Conservation (phyloP, 2,329 filamentous ascomycete species). For the Trichoderma sp. region DNA sequence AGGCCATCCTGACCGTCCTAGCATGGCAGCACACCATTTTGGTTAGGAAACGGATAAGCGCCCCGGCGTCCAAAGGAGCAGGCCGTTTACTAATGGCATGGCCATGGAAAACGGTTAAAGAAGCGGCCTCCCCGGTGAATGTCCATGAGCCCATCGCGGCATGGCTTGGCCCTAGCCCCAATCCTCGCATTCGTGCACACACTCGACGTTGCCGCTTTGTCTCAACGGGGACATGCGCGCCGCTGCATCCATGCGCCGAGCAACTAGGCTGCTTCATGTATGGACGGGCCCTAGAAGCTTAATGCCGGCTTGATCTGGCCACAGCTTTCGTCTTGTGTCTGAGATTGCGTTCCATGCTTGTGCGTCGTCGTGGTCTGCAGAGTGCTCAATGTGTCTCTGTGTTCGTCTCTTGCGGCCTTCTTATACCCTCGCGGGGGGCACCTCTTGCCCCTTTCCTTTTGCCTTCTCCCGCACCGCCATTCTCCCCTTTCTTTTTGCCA, state of each 20-base stretch:
- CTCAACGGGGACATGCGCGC: constrained; percentile 9
- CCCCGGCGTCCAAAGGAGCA: not conserved
- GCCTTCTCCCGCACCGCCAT: not conserved
- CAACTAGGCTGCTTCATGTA: constrained; percentile 14
- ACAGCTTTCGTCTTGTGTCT: not conserved
- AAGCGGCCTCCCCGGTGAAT: constrained; percentile 7
- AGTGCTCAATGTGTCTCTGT: not conserved
- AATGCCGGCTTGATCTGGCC: constrained; percentile 20
- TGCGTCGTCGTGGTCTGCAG: not conserved
- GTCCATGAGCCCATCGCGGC: not conserved
- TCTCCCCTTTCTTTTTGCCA: constrained; percentile 6
- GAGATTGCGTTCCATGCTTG: constrained; percentile 4
- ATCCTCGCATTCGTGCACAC: constrained; percentile 15
- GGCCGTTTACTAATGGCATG: constrained; percentile 7
- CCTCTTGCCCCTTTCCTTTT: not conserved
- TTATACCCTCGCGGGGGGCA: not conserved
- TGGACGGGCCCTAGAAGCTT: constrained; percentile 18
- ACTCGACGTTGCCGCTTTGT: not conserved
- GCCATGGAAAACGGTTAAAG: not conserved
- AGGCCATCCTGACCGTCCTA: not conserved
- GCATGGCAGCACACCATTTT: constrained; percentile 12
- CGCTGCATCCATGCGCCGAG: constrained; percentile 15
- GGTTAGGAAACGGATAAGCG: constrained; percentile 16
- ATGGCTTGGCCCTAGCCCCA: not conserved
- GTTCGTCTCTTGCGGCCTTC: not conserved